phyloP scores from a whole-genome alignment of 805 yeast species.

The Starmerella davenportii region DNA sequence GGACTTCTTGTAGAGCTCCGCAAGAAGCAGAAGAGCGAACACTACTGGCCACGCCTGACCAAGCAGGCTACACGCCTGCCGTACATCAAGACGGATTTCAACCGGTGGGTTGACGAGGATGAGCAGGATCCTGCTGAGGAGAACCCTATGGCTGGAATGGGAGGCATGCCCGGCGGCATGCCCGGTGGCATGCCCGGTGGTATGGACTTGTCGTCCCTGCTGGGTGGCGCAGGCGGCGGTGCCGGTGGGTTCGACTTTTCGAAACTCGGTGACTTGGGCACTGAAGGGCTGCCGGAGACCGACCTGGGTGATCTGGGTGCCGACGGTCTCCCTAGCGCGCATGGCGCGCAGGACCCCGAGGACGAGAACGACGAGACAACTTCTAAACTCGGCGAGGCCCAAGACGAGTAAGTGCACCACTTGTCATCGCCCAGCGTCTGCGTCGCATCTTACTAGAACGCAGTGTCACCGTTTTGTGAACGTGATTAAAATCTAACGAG shows the following conservation, averaged over 20 bases:
- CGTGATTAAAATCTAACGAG: too few relatives aligned
- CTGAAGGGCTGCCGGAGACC: conserved; percentile 9
- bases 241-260: conserved; percentile 20
- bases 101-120: conserved; percentile 96
- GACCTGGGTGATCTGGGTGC: neutral
- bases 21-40: conserved; percentile 50
- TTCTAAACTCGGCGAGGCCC: conserved; percentile 13
- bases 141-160: conserved; percentile 24
- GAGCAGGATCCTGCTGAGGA: conserved; percentile 67
- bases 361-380: conserved; percentile 16
- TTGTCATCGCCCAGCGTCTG: too few relatives aligned
- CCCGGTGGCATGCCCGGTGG: conserved; percentile 25
- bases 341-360: conserved; percentile 8
- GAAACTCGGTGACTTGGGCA: conserved; percentile 5
- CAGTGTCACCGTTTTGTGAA: too few relatives aligned
- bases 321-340: conserved; percentile 5
- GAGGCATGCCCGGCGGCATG: conserved; percentile 24
- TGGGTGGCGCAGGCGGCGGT: conserved; percentile 15
- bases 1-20: conserved; percentile 45
- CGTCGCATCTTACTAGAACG: too few relatives aligned
- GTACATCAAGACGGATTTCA: conserved; percentile 83
- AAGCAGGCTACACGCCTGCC: conserved; percentile 67
- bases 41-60: conserved; percentile 90
- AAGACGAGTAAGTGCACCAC: too few relatives aligned
- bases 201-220: conserved; percentile 17